phyloP scores from a whole-genome alignment of 2,329 filamentous ascomycete species.

The Epichloe coenophiala region DNA sequence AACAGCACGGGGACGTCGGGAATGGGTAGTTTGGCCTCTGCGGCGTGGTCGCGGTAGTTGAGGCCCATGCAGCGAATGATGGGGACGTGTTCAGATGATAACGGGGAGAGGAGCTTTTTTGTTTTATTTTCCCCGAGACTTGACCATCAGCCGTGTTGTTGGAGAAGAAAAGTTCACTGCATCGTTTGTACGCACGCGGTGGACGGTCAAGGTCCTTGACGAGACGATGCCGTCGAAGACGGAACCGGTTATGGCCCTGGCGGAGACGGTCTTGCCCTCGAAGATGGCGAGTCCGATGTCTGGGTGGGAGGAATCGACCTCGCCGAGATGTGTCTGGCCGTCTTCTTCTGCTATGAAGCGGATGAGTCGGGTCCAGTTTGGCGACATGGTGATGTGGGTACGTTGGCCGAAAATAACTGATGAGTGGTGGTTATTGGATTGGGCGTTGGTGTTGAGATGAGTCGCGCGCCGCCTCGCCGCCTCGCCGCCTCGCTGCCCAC shows the following conservation, averaged over 20 bases:
- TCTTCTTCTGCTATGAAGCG: slow-evolving; percentile 28
- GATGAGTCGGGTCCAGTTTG: slow-evolving; percentile 24
- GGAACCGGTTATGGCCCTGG: not conserved
- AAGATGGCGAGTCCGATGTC: slow-evolving; percentile 9
- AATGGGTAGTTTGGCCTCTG: slow-evolving; percentile 23
- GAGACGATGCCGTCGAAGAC: slow-evolving; percentile 1
- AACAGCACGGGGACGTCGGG: slow-evolving; percentile 24
- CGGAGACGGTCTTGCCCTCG: not conserved
- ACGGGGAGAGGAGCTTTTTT: slow-evolving; percentile 19
- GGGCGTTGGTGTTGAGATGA: too few species aligned
- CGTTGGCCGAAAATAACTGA: too few species aligned
- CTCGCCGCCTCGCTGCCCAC: too few species aligned
- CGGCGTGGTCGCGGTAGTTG: slow-evolving; percentile 29
- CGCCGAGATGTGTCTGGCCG: slow-evolving; percentile 24
- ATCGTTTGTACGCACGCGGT: not conserved
- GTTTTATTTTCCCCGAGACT: too few species aligned
- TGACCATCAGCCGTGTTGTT: too few species aligned
- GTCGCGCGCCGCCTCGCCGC: too few species aligned
- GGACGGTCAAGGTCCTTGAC: not conserved
- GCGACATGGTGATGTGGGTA: slow-evolving; percentile 2
- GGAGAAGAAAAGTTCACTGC: too few species aligned
- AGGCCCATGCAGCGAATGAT: slow-evolving; percentile 32
- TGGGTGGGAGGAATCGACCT: slow-evolving; percentile 19
- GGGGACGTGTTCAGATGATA: slow-evolving; percentile 21
- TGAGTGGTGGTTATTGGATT: too few species aligned